Evolutionary conservation across 1,284 basidiomycete genomes (phyloP), one percentile per base, ranked within the genome.

Genomic region (Takashimella tepidaria): DNA sequence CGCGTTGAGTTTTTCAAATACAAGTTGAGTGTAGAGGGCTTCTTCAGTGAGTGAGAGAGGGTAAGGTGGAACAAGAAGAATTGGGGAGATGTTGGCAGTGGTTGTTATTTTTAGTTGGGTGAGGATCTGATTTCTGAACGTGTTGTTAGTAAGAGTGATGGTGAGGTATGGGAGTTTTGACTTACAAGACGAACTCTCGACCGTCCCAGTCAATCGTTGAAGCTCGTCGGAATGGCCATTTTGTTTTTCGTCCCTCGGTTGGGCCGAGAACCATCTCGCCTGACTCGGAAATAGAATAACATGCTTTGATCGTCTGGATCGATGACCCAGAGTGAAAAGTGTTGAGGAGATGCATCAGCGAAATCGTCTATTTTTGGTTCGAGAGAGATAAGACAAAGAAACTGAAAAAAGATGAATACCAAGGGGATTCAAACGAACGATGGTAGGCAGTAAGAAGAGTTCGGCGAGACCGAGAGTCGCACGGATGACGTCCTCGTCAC

Each of bases 1-100:
- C 43, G 87, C 85, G 70, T 97, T 96, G 81, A 97, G 89, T n/a
- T 86, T 83, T 71, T 98, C 93, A 68, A 98, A 98, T 71, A 96
- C 92, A 53, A 92, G 80, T 68, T 89, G 90, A 60, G 87, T 87
- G 67, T 95, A 89, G 68, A 86, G 82, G 4, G 83, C 81, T 50
- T 82, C 79, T 50, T 87, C 82, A n/a, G 88, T 81, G 5, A 75
- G 63, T 0, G 73, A 64, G 4, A 75, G 55, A 16, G 89, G 81
- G 20, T 92, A 80, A 20, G 86, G 84, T 2, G 69, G 73, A 1
- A 76, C 53, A 21, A 76, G 61, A 11, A 75, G 62, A 1, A 76
- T 60, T 0, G 72, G 64, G 13, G 65, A 66, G 3, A 61, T 88
- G 73, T 96, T 96, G 63, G 88, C 87, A 4, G 84, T 83, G 50